Base-by-base conservation (phyloP, 805 yeast species). In the Zygoascus biomembranicola region DNA sequence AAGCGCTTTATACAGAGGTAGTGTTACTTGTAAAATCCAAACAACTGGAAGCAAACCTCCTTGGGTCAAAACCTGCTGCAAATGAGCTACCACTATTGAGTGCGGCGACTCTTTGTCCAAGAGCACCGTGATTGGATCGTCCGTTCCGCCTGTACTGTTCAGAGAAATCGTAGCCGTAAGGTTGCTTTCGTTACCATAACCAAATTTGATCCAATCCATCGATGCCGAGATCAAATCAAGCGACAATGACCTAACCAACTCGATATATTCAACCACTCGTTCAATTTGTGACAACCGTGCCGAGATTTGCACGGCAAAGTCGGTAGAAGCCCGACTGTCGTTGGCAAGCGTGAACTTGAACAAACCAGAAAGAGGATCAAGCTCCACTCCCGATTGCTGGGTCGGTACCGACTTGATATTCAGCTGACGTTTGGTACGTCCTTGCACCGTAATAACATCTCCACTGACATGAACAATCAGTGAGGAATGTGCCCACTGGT, bases 261-360 rank as follows among this genome's bases (percentile, higher is more conserved):
- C 59, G 42, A 65, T 55, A 52, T 63, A 66, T 56, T 60, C 58
- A 18, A 68, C 66, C 32, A 67, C 61, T 11, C 66, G 60, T 49
- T 66, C 67, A 20, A 67, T 60, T 47, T 62, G 63, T 10, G 57
- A 48, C 28, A 67, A 54, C 23, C 61, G 58, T 18, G 26, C n/a
- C 9, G 51, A 42, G 2, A 56, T 49, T 8, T 20, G 32, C 26
- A 43, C 49, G n/a, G 56, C 55, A 43, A 60, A 53, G 10, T 43
- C 50, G 10, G 37, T 19, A n/a, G 32, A 8, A 2, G 52, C 13
- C n/a, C 42, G 23, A 13, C 23, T 23, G 8, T 41, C 49, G 8
- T 54, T n/a, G 26, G 45, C 42, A 4, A 57, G 49, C 31, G 50
- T 28, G 28, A 53, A 53, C 43, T 43, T 43, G 35, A 58, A 59